Evolutionary conservation across 2,329 filamentous ascomycete species (phyloP), one percentile per base, ranked within the genome.

Genomic region (Cercospora janseana): DNA sequence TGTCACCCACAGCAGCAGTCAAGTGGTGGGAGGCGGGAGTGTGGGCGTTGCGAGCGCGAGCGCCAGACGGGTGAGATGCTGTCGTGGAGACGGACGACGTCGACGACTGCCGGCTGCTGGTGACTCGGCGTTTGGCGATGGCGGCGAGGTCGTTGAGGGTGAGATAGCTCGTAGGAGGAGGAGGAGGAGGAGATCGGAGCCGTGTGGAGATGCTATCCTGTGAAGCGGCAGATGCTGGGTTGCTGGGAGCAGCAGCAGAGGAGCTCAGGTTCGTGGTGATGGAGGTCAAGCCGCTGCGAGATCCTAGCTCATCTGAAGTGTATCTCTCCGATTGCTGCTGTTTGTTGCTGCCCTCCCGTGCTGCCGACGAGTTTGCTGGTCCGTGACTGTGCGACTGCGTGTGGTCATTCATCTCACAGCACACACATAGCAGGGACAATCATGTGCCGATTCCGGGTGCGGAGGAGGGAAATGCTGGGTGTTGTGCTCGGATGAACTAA

Each of bases 81-180:
- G 77, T 69, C 51, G 77, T 72, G 61, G 78, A 75, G 63, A 81
- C 78, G 46, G 79, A 79, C 58, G 76, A 79, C 58, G 72, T 72
- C 49, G 79, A 79, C 48, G 76, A 75, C 55, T 73, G 75, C 64
- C 80, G 78, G 67, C 73, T n/a, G n/a, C n/a, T 77, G 56, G 72
- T 70, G 52, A 74, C 70, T 54, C 76, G 74, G 57, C 77, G 74
- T 59, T 70, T 71, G 32, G 74, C 71, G 46, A 71, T 72, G 56
- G 78, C 69, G 55, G 79, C 69, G 18, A 40, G 31, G 46, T 76
- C 74, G 60, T 77, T 78, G 64, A 79, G 79, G 57, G 71, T 74
- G 50, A 78, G 72, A 42, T 72, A 70, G 27, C 24, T 21, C 6
- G 41, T 15, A n/a, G 46, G 77, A 71, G 41, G 41, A 32, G 41